Conservation (phyloP, 371 early-diverging fungal species). For the Mortierella sp. region DNA sequence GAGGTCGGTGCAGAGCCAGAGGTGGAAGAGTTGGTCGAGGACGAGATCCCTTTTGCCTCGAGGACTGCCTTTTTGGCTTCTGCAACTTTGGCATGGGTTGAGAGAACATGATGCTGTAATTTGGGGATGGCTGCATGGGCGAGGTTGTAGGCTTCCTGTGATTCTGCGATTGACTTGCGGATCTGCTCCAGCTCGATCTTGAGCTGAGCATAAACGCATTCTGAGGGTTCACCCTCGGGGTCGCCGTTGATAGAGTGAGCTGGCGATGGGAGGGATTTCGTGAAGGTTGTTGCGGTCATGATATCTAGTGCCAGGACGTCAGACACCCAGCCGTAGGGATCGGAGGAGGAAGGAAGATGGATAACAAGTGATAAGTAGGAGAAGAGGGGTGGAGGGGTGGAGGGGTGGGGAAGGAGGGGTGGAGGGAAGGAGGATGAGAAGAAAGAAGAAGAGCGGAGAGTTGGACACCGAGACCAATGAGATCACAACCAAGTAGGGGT, state of each 20-base stretch:
- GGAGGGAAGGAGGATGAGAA: background rate
- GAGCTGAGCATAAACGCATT: conserved; percentile 33
- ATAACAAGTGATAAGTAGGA: background rate
- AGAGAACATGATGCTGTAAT: conserved; percentile 46
- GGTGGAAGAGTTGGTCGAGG: conserved; percentile 9
- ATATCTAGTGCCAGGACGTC: conserved; percentile 14
- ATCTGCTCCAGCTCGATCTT: conserved; percentile 35
- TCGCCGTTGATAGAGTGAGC: conserved; percentile 18
- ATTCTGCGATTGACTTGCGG: conserved; percentile 24
- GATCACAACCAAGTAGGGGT: background rate
- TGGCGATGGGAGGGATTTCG: conserved; percentile 38
- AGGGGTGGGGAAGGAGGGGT: background rate
- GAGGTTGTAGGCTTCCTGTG: conserved; percentile 28
- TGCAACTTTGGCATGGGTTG: conserved; percentile 49
- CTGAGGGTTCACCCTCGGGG: conserved; percentile 33
- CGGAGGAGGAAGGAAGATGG: background rate
- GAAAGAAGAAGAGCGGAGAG: background rate
- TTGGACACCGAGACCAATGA: background rate
- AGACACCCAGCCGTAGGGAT: background rate
- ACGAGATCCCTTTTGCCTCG: conserved; percentile 26
- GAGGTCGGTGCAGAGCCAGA: conserved; percentile 7
- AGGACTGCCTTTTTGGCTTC: conserved; percentile 43
- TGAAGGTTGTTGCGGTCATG: conserved; percentile 36
- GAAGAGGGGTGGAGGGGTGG: background rate
- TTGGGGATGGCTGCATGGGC: conserved; percentile 44